Evolutionary conservation across 139 green algal species (phyloP).

Genomic region (Desmodesmus armatus): DNA sequence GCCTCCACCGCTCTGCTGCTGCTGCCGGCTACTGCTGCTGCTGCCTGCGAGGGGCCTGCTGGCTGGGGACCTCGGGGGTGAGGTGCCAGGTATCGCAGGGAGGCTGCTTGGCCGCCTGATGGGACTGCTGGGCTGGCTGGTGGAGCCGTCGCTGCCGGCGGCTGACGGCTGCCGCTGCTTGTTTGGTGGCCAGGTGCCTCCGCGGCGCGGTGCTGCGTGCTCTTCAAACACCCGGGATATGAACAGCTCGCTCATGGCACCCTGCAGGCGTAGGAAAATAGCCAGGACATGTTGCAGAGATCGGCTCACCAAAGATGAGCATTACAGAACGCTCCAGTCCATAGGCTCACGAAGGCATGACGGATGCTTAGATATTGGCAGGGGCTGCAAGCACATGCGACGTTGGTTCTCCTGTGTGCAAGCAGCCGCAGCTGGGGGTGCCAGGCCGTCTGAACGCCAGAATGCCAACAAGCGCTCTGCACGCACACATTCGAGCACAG

Average conservation of each 20-base stretch:
- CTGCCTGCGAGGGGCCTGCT: neutral
- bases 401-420: too few species aligned
- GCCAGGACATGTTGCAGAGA: neutral
- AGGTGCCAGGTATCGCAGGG: neutral
- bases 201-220: constrained; percentile 53
- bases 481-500: neutral
- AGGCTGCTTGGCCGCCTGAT: neutral
- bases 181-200: constrained; percentile 9
- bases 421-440: too few species aligned
- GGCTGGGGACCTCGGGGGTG: neutral
- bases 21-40: neutral
- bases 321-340: too few species aligned
- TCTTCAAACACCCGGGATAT: constrained; percentile 77
- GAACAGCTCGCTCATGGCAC: constrained; percentile 75
- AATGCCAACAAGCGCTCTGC: too few species aligned
- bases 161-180: neutral
- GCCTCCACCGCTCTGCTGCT: neutral
- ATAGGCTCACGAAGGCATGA: too few species aligned
- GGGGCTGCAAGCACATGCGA: too few species aligned
- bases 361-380: too few species aligned
- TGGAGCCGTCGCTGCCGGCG: neutral
- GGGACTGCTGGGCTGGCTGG: constrained; percentile 25
- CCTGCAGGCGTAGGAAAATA: constrained; percentile 7
- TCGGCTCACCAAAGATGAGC: neutral
- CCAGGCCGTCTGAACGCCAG: too few species aligned